phyloP scores from a whole-genome alignment of 148 eudicot genomes.

The Talinum fruticosum region DNA sequence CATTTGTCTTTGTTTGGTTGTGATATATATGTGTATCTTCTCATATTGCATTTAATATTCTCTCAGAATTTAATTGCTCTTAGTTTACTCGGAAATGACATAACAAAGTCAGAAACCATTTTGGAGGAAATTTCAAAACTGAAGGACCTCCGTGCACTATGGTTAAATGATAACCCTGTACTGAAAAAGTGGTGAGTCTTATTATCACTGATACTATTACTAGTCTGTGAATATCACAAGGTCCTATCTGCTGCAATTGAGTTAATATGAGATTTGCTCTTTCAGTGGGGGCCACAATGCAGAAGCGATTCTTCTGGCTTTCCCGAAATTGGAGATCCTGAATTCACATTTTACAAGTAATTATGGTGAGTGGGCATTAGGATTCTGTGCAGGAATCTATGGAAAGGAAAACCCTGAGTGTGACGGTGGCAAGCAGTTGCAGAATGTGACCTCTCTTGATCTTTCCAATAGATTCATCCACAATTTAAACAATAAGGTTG shows the following conservation, averaged over 20 bases:
- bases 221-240: not conserved
- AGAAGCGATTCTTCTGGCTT: conserved; percentile 51
- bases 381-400: conserved; percentile 86
- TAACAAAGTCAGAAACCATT: conserved; percentile 47
- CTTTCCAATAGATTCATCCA: conserved; percentile 75
- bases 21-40: not conserved
- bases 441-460: conserved; percentile 59
- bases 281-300: conserved; percentile 46
- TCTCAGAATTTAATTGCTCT: conserved; percentile 72
- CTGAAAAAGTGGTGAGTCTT: conserved; percentile 51
- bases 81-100: conserved; percentile 79
- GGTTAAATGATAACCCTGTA: conserved; percentile 82
- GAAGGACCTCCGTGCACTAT: conserved; percentile 77
- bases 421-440: conserved; percentile 45
- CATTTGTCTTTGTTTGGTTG: conserved; percentile 2
- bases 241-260: conserved; percentile 6
- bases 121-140: conserved; percentile 51
- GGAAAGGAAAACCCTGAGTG: conserved; percentile 63
- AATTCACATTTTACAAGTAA: conserved; percentile 71
- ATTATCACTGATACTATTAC: not conserved
- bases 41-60: conserved; percentile 2
- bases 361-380: conserved; percentile 87
- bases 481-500: conserved; percentile 68
- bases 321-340: conserved; percentile 74
- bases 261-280: conserved; percentile 24